Evolutionary conservation across 2,329 filamentous ascomycete species (phyloP).

Genomic region (Nemania sp.): DNA sequence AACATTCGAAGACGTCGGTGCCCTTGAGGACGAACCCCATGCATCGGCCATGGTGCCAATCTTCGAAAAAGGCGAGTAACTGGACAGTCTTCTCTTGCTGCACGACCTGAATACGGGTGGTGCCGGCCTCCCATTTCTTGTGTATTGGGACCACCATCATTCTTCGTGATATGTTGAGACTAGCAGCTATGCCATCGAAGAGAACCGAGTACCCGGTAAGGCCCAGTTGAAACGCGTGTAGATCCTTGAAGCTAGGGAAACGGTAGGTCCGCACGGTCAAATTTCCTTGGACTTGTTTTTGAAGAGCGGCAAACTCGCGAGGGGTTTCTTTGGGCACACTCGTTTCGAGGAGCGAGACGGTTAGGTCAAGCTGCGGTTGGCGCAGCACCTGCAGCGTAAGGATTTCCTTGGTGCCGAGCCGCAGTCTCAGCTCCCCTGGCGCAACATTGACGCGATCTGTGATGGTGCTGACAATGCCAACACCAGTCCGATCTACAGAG

Average conservation of each 20-base stretch:
- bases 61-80: conserved; percentile 83
- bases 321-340: conserved; percentile 64
- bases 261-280: conserved; percentile 73
- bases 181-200: conserved; percentile 71
- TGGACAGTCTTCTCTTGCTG: conserved; percentile 75
- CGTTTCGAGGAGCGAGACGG: conserved; percentile 72
- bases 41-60: conserved; percentile 82
- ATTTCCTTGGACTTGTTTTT: conserved; percentile 54
- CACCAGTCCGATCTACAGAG: conserved; percentile 58
- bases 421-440: conserved; percentile 71
- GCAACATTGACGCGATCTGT: conserved; percentile 83
- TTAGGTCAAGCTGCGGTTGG: conserved; percentile 75
- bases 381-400: conserved; percentile 69
- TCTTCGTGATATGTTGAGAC: conserved; percentile 79
- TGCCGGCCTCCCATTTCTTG: conserved; percentile 89
- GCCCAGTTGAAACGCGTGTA: conserved; percentile 78
- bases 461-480: conserved; percentile 61
- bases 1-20: conserved; percentile 79
- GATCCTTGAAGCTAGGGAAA: conserved; percentile 66
- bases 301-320: conserved; percentile 64
- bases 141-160: conserved; percentile 91
- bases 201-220: conserved; percentile 79
- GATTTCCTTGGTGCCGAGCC: conserved; percentile 64
- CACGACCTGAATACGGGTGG: conserved; percentile 79
- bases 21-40: conserved; percentile 88